phyloP scores from a whole-genome alignment of 176 grass and related monocot genomes.

The Panicum miliaceum region DNA sequence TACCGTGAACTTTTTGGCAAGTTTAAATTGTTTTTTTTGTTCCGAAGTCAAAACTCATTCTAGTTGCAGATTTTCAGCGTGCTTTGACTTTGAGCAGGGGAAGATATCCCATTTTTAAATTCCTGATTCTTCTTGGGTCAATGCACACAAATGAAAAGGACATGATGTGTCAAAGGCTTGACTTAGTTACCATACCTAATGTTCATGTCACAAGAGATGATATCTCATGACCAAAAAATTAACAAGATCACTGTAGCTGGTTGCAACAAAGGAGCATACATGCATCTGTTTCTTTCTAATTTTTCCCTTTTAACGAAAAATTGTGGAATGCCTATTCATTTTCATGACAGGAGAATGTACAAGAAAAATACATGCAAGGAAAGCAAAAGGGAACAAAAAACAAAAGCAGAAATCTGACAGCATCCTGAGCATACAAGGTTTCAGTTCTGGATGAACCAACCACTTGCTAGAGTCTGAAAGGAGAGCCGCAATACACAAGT shows the following conservation, averaged over 20 bases:
- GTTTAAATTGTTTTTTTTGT: not conserved
- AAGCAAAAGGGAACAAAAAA: not conserved
- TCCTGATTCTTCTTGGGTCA: not conserved
- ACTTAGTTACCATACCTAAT: not conserved
- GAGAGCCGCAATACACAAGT: not conserved
- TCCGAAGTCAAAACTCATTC: not conserved
- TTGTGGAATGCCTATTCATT: not conserved
- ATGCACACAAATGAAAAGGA: not conserved
- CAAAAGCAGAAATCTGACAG: not conserved
- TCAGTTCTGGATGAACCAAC: not conserved
- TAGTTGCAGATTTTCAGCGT: not conserved
- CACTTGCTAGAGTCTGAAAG: conserved; percentile 32
- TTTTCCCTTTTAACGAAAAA: not conserved
- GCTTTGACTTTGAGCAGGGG: not conserved
- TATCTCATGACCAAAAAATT: not conserved
- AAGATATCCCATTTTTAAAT: not conserved
- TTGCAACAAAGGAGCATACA: not conserved
- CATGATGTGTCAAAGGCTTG: not conserved
- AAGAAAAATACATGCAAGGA: not conserved
- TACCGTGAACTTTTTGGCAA: not conserved
- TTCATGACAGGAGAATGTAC: not conserved
- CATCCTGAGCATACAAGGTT: conserved; percentile 14
- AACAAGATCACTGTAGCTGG: not conserved
- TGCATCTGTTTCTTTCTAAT: not conserved
- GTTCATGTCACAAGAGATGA: not conserved